Evolutionary conservation across 306 rosid genomes (phyloP), one percentile per base, ranked within the genome.

Genomic region (Cucumis cinereus): DNA sequence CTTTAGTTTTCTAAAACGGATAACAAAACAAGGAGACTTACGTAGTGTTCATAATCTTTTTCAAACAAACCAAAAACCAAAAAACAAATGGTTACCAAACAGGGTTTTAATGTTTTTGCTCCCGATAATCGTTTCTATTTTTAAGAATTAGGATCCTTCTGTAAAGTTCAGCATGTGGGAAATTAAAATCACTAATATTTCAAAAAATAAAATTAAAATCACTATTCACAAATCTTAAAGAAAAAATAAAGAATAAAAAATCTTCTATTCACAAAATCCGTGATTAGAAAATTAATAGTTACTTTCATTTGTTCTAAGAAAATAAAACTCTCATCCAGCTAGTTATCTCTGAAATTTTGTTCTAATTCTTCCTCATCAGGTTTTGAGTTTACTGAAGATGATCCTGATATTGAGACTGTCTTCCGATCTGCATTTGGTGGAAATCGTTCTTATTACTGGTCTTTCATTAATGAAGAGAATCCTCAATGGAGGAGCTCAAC

Each of bases 351-450:
- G 16, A 38, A 36, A 1, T 66, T 64, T 10, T 66, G 19, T 67
- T 47, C 68, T 16, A 77, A 70, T 8, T 68, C 73, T 35, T 78
- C 78, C 75, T 82, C 92, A 87, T 87, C 85, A 80, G 84, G 78
- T 73, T 83, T 80, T 81, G 87, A 80, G 61, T 87, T 88, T 84
- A 86, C 85, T 73, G 89, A 89, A 73, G 88, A 89, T 38, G 90
- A 87, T 75, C 82, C 78, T 66, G 90, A 91, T 35, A 64, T 81
- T 77, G 97, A 93, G 82, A 83, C 77, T 75, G 74, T 84, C 78
- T 87, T 91, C 79, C 85, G 73, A 73, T 79, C 86, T 47, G 80
- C 88, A 52, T 93, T 91, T 84, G 91, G 96, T 36, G 91, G 93
- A 53, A 78, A 66, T 16, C 82, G 82, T 58, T 79, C 41, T 60